Percentiles rank a stretch among this genome's conserved stretches.
Evolutionary conservation across 306 rosid species (phyloP).

Genomic region (Aeschynomene evenia): DNA sequence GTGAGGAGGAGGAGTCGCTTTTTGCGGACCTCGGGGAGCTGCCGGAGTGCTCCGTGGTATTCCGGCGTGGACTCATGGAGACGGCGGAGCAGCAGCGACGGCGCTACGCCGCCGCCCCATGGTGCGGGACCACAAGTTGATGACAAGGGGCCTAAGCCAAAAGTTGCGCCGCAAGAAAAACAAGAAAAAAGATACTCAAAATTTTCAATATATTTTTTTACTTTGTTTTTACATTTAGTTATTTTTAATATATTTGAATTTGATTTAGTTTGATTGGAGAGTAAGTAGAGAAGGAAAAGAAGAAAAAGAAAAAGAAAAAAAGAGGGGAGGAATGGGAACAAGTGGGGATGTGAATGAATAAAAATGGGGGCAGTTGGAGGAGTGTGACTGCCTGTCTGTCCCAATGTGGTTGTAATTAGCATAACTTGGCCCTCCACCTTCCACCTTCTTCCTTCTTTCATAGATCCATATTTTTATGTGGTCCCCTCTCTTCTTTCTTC

Average conservation of each 20-base stretch:
- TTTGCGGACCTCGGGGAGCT: conserved; percentile 91
- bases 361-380: neutral
- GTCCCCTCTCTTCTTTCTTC: conserved; percentile 2
- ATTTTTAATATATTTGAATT: neutral
- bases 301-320: neutral
- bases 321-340: neutral
- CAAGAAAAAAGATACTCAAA: neutral
- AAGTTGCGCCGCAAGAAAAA: neutral
- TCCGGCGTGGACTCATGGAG: conserved; percentile 34
- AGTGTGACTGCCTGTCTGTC: neutral
- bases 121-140: conserved; percentile 60
- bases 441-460: conserved; percentile 4
- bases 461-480: neutral
- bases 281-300: neutral
- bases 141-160: neutral
- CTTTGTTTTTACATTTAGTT: neutral
- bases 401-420: conserved; percentile 29
- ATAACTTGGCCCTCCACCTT: conserved; percentile 17
- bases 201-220: neutral
- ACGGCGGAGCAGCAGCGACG: conserved; percentile 29
- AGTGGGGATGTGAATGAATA: neutral
- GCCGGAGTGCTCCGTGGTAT: conserved; percentile 79
- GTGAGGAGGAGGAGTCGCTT: conserved; percentile 80
- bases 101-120: conserved; percentile 40
- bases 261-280: neutral